These are phyloP conservation scores for Falciphora oryzae DNA, from an alignment of 2,329 filamentous ascomycete species.

Conservation along the genomic window DNA sequence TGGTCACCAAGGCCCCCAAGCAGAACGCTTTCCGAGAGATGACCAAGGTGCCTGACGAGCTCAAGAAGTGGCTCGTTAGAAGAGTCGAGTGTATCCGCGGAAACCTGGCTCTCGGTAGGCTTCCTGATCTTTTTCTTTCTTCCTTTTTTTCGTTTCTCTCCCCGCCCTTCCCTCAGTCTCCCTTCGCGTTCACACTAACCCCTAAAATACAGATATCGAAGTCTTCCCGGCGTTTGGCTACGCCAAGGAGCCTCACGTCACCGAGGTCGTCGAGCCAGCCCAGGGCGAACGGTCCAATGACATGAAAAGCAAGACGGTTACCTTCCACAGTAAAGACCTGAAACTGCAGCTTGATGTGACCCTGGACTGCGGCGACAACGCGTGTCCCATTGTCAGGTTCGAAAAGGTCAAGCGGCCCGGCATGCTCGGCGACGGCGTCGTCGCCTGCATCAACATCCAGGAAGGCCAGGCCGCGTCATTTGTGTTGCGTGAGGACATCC, in stretches of 20 bases:
- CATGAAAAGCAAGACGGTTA: constrained; percentile 51
- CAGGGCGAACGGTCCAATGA: constrained; percentile 29
- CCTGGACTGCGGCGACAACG: constrained; percentile 52
- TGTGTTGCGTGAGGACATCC: constrained; percentile 57
- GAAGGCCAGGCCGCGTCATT: constrained; percentile 68
- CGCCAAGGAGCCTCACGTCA: constrained; percentile 56
- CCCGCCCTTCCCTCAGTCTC: neutral
- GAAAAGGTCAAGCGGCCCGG: constrained; percentile 43
- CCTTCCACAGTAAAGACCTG: constrained; percentile 53
- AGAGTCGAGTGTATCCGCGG: constrained; percentile 70
- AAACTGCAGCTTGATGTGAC: constrained; percentile 64
- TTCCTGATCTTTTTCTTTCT: neutral
- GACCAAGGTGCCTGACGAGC: constrained; percentile 48
- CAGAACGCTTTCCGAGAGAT: constrained; percentile 50
- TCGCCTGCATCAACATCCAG: constrained; percentile 50
- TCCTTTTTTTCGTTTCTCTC: neutral
- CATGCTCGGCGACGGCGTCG: constrained; percentile 57
- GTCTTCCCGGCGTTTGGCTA: constrained; percentile 71
- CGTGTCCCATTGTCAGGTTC: constrained; percentile 51
- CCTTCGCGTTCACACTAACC: constrained; percentile 16
- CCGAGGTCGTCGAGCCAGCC: constrained; percentile 43
- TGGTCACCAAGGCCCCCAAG: constrained; percentile 40
- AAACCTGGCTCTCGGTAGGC: constrained; percentile 49
- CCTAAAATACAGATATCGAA: constrained; percentile 46
- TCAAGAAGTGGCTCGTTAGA: constrained; percentile 67